phyloP scores from a whole-genome alignment of 208 protist genomes.

The Ichthyophonus hoferi region DNA sequence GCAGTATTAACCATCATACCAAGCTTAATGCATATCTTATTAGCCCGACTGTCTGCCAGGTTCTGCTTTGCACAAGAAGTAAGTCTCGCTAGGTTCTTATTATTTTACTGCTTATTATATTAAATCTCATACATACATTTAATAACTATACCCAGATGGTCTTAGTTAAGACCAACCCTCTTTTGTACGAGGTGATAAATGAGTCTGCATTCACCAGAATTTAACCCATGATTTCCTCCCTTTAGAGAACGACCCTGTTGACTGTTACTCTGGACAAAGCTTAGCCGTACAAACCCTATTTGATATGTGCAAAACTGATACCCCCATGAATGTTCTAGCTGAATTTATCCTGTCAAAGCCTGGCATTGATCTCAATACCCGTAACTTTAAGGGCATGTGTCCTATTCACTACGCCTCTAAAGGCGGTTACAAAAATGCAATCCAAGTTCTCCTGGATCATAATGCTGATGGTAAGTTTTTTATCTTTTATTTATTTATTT shows the following conservation, averaged over 20 bases:
- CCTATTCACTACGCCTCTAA: constrained; percentile 32
- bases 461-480: constrained; percentile 25
- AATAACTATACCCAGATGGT: too few species aligned
- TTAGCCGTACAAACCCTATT: not conserved
- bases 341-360: not conserved
- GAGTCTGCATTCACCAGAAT: too few species aligned
- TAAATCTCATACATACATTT: too few species aligned
- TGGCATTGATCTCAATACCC: constrained; percentile 7
- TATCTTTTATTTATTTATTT: not conserved
- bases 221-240: too few species aligned
- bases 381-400: constrained; percentile 24
- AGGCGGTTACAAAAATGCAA: not conserved
- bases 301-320: not conserved
- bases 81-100: not conserved
- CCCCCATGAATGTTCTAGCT: not conserved
- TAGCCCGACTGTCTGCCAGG: constrained; percentile 7
- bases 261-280: not conserved
- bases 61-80: constrained; percentile 31
- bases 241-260: not conserved
- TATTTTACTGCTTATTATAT: too few species aligned
- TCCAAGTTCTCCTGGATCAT: not conserved
- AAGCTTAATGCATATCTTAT: constrained; percentile 29
- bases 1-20: constrained; percentile 6
- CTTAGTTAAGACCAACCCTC: too few species aligned
- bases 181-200: too few species aligned